Evolutionary conservation across 2,329 filamentous ascomycete genomes (phyloP), one percentile per base, ranked within the genome.

Genomic region (Penicillium sp.): DNA sequence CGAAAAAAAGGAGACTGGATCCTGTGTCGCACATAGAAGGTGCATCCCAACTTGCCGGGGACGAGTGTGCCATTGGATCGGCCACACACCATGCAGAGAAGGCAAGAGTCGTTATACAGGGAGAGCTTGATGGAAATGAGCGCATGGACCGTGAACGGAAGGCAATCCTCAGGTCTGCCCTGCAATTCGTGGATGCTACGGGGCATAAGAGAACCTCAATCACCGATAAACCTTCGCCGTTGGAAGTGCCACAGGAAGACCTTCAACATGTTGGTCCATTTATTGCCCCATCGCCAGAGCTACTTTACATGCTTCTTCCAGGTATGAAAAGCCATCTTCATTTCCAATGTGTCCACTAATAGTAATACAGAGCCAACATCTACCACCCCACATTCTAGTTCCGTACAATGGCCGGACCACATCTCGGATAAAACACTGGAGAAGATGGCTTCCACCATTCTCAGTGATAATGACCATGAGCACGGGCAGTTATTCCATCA

Each of bases 371-470:
- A 64, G 13, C 59, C 50, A 2, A 58, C 50, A 6, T 10, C 39
- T 23, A 27, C 49, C 12, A n/a, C n/a, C 10, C 48, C 44, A 8
- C 25, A 19, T 3, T 55, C 53, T 2, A 57, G 41, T 6, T 39
- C 21, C 9, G 31, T 65, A 25, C 53, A 65, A 51, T 70, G 68
- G 68, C 68, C 68, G 1, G 65, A 70, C 48, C 68, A 69, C 56
- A 68, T 70, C 29, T 66, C 67, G 0, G 52, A 62, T 27, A 63
- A 57, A 19, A 57, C 65, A 2, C 52, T 64, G 6, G 61, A 64
- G 38, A 64, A 48, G 17, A 70, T 70, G 60, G 63, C 57, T 15
- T 49, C 58, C 0, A 47, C 50, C 12, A 49, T 70, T 19, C 43
- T 69, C 4, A 25, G 59, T 10, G 49, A 47, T 2, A 41, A 62